Percentiles rank a stretch among this genome's conserved stretches.
Conservation (phyloP, 495 filamentous ascomycete species). For the Aspergillus avenaceus region DNA sequence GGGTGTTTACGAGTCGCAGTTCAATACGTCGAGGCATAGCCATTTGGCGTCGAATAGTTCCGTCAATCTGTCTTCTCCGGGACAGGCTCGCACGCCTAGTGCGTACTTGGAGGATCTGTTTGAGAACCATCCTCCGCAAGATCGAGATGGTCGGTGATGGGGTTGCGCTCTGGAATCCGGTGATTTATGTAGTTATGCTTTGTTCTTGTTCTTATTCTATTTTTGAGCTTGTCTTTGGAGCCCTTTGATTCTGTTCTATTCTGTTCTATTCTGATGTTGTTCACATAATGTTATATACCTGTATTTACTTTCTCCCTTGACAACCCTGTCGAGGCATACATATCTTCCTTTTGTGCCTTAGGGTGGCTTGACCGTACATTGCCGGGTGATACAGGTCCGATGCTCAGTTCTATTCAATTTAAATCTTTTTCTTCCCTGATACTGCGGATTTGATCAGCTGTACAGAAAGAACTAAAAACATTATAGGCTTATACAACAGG, state of each 20-base stretch:
- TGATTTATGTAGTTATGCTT: conserved; percentile 1
- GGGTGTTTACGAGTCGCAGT: conserved; percentile 25
- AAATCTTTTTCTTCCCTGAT: too few relatives aligned
- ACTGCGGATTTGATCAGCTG: too few relatives aligned
- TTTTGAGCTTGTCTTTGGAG: too few relatives aligned
- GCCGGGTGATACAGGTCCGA: not conserved
- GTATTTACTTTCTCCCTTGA: not conserved
- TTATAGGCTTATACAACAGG: not conserved
- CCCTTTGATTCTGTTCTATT: too few relatives aligned
- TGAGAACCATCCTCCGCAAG: conserved; percentile 53
- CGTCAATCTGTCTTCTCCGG: conserved; percentile 62
- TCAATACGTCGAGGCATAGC: conserved; percentile 28
- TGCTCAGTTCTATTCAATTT: too few relatives aligned
- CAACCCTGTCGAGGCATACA: not conserved
- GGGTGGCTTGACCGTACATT: not conserved
- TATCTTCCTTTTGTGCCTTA: not conserved
- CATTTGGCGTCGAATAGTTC: conserved; percentile 58
- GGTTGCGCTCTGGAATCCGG: not conserved
- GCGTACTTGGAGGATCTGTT: conserved; percentile 92
- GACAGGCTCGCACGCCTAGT: conserved; percentile 75
- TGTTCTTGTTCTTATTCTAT: conserved; percentile 1
- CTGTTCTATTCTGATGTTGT: too few relatives aligned
- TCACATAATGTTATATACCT: not conserved
- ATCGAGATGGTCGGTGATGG: not conserved
- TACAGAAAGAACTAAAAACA: too few relatives aligned